Percentiles rank a stretch among this genome's conserved stretches.
Conservation (phyloP, 495 filamentous ascomycete species). For the Collariella sp. region DNA sequence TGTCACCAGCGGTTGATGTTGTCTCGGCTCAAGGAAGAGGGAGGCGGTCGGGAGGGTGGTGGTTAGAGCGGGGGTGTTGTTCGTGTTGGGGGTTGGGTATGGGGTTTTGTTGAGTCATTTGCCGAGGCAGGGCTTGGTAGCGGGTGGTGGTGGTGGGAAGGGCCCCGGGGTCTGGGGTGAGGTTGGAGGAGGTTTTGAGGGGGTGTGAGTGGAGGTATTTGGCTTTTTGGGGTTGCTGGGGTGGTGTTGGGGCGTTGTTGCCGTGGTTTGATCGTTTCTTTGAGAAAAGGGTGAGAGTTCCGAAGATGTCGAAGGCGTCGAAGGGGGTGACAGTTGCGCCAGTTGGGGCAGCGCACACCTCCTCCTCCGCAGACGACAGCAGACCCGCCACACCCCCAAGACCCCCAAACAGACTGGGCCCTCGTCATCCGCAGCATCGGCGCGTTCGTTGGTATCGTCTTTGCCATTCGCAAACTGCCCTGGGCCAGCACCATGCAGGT, state of each 20-base stretch:
- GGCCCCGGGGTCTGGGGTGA: no score
- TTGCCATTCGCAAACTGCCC: constrained; percentile 85
- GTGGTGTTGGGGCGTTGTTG: constrained; percentile 67
- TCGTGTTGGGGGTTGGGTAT: constrained; percentile 73
- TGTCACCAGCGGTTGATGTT: no score
- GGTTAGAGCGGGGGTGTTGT: constrained; percentile 58
- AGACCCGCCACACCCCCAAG: neutral
- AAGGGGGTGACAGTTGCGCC: no score
- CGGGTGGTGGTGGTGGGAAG: no score
- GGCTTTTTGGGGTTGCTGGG: constrained; percentile 74
- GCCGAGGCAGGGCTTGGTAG: constrained; percentile 23
- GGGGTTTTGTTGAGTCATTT: constrained; percentile 79
- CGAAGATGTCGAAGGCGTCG: no score
- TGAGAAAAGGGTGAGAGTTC: no score
- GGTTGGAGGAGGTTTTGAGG: neutral
- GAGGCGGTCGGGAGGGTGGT: constrained; percentile 27
- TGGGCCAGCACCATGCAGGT: constrained; percentile 94
- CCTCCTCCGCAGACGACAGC: no score
- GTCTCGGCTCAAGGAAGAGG: neutral
- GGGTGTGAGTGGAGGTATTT: constrained; percentile 61
- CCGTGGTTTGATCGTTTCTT: constrained; percentile 76
- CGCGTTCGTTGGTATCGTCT: constrained; percentile 91
- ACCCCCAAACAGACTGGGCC: constrained; percentile 56
- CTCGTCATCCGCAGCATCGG: constrained; percentile 79
- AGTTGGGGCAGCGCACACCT: no score